These are phyloP conservation scores for Cruciata laevipes DNA, from an alignment of 257 asterid genomes.

Conservation along the genomic window DNA sequence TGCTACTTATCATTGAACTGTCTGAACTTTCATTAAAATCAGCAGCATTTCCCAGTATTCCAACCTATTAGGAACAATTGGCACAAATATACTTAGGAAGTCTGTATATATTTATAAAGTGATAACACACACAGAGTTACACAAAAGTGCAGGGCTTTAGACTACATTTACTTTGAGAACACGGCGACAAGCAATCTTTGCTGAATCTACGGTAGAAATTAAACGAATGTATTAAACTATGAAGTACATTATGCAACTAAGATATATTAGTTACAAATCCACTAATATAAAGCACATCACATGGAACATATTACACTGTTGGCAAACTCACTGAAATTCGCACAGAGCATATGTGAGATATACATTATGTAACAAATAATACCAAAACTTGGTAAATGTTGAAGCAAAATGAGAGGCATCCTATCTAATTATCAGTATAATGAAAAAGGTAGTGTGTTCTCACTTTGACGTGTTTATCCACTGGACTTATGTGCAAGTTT, in stretches of 20 bases:
- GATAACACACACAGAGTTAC: too few species aligned
- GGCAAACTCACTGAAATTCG: not conserved
- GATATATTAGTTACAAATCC: too few species aligned
- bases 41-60: constrained; percentile 90
- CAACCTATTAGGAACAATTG: constrained; percentile 47
- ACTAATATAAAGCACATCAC: too few species aligned
- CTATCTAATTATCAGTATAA: constrained; percentile 5
- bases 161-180: too few species aligned
- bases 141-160: too few species aligned
- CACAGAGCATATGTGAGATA: not conserved
- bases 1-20: constrained; percentile 36
- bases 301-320: not conserved
- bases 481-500: constrained; percentile 83
- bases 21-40: constrained; percentile 58
- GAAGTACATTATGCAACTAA: not conserved
- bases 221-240: not conserved
- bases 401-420: not conserved
- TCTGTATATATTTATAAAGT: not conserved
- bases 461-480: constrained; percentile 88
- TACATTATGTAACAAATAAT: not conserved
- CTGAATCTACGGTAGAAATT: not conserved
- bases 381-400: not conserved
- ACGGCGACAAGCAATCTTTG: not conserved
- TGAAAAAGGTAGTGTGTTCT: constrained; percentile 23
- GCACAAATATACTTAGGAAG: constrained; percentile 2